These are phyloP conservation scores for Pistacia vera DNA, from an alignment of 345 rosid species.

Conservation along the genomic window DNA sequence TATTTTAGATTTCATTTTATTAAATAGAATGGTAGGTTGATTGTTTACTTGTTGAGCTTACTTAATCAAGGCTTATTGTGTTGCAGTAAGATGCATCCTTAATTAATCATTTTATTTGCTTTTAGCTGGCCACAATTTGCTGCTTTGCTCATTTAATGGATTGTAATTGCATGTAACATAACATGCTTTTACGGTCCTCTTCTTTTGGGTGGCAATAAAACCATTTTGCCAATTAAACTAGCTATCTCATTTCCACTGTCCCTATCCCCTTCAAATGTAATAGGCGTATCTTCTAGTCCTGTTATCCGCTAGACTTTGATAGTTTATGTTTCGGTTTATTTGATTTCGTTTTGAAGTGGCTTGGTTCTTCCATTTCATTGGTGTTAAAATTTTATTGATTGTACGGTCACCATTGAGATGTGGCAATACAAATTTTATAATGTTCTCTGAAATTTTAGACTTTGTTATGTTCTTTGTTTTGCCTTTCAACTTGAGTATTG, in stretches of 20 bases:
- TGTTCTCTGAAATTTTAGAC: neutral
- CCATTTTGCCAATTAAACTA: neutral
- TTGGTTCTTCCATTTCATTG: neutral
- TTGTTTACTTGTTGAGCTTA: too few relatives aligned
- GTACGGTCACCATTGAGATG: neutral
- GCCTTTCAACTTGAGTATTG: neutral
- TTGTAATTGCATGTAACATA: neutral
- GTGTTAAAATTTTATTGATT: neutral
- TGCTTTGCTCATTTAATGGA: neutral
- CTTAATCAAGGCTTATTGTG: too few relatives aligned
- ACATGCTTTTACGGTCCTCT: neutral
- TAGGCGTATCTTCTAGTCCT: neutral
- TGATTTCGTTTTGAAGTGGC: neutral
- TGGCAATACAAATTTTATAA: neutral
- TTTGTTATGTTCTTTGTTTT: neutral
- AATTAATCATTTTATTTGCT: too few relatives aligned
- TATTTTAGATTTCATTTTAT: too few relatives aligned
- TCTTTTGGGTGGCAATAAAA: neutral
- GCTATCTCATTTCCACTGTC: neutral
- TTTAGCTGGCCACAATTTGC: too few relatives aligned
- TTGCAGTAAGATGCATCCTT: too few relatives aligned
- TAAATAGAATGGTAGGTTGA: too few relatives aligned
- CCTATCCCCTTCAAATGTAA: neutral
- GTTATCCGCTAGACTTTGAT: neutral
- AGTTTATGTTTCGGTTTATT: neutral